These are phyloP conservation scores for Tylopilus cervinicoccineus DNA, from an alignment of 768 basidiomycete genomes.

Conservation along the genomic window DNA sequence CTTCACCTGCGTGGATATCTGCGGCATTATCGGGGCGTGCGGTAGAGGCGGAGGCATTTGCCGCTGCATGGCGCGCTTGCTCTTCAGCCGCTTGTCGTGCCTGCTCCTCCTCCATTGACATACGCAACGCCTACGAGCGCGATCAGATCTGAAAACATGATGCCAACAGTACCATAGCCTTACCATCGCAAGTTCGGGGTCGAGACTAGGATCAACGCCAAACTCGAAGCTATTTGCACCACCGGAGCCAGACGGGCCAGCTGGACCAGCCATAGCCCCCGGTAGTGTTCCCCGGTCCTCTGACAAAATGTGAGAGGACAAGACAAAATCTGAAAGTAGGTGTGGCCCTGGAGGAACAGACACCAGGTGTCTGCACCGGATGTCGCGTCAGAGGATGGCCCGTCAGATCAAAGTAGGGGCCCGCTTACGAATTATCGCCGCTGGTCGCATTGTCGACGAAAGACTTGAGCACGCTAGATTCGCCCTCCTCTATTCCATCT, in stretches of 20 bases:
- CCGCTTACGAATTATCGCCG: conserved; percentile 82
- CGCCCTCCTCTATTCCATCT: conserved; percentile 74
- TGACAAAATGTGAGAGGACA: conserved; percentile 78
- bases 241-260: conserved; percentile 45
- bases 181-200: conserved; percentile 97
- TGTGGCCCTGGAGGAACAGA: conserved; percentile 72
- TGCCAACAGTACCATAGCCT: conserved; percentile 16
- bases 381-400: background rate
- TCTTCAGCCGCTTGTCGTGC: conserved; percentile 62
- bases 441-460: conserved; percentile 83
- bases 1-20: conserved; percentile 69
- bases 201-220: conserved; percentile 90
- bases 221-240: conserved; percentile 70
- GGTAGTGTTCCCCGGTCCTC: conserved; percentile 74
- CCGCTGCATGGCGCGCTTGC: conserved; percentile 28
- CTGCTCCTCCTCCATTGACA: conserved; percentile 95
- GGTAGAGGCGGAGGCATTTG: conserved; percentile 21
- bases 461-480: conserved; percentile 64
- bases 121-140: conserved; percentile 73
- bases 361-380: conserved; percentile 65
- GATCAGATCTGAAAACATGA: background rate
- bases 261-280: conserved; percentile 49
- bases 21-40: conserved; percentile 31
- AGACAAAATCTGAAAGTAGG: conserved; percentile 79
- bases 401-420: background rate